A percentile compares a stretch with the other conserved stretches of the same genome.
Evolutionary conservation across 75 land plant species (phyloP).

Genomic region (Picea glauca): DNA sequence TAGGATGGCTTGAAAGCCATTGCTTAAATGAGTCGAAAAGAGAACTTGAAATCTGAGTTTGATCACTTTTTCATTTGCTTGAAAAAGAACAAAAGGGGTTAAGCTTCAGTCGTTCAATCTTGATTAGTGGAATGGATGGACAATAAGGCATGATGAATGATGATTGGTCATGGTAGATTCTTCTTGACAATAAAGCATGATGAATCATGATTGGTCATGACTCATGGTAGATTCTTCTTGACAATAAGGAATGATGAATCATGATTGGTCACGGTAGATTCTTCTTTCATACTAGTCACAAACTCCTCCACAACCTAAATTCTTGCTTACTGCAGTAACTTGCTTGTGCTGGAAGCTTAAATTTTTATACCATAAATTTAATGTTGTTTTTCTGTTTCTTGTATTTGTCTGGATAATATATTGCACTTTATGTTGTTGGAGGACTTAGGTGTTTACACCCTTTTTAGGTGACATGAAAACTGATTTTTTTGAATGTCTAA

Average conservation of each 20-base stretch:
- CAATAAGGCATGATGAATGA: not conserved
- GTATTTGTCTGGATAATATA: not conserved
- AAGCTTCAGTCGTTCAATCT: too few relatives aligned
- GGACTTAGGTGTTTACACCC: not conserved
- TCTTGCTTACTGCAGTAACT: not conserved
- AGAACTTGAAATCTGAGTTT: not conserved
- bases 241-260: not conserved
- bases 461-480: not conserved
- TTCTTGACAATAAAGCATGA: not conserved
- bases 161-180: not conserved
- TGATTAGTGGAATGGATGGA: too few relatives aligned
- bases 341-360: not conserved
- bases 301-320: not conserved
- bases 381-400: not conserved
- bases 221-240: not conserved
- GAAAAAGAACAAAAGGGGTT: not conserved
- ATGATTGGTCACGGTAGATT: not conserved
- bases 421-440: not conserved
- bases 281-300: not conserved
- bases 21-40: not conserved
- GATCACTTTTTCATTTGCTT: not conserved
- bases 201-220: not conserved
- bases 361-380: not conserved
- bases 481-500: conserved; percentile 9
- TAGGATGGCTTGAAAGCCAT: not conserved